Evolutionary conservation across 1,284 basidiomycete species (phyloP), one percentile per base, ranked within the genome.

Genomic region (Ustilago sp.): DNA sequence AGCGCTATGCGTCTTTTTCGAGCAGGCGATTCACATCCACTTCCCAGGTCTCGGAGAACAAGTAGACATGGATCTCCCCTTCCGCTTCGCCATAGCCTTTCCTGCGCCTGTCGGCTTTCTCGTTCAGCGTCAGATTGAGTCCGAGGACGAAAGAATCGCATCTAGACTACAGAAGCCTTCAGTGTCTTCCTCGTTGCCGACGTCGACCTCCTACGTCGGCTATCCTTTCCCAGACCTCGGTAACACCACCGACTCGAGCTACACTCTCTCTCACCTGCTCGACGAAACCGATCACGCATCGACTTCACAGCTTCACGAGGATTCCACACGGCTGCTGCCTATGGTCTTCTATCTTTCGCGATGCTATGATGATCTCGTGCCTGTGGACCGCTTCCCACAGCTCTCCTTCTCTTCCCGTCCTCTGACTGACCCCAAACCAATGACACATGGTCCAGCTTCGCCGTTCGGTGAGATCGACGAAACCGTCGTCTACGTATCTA

Each of bases 1-100:
- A 23, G 80, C 80, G 7, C 64, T 83, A 19, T 84, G 82, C 64
- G 63, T 84, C 50, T 75, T 80, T 55, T 74, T 84, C 39, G 77
- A 77, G 34, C 73, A 72, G 43, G 71, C 69, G 8, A 53, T 81
- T n/a, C 61, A 78, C 34, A 68, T 84, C 9, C 73, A 82, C 63
- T 66, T 82, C 11, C 75, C 82, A 3, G 60, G 55, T 15, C 52
- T 63, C 23, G 83, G 83, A 19, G 73, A 80, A 45, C 71, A 81
- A 54, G 59, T 77, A 19, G 61, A 77, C 23, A 66, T 77, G 66
- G 74, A 78, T 13, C 66, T 84, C 0, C 70, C 66, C 5, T 81
- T 81, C 51, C 72, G 77, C 53, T 66, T 78, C 53, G 54, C 72
- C 19, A 62, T 61, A 31, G 68, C 79, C 19, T 76, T 70, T 34